Base-by-base conservation (phyloP, 1,139 yeast genomes). In the Candida glucosophila region DNA sequence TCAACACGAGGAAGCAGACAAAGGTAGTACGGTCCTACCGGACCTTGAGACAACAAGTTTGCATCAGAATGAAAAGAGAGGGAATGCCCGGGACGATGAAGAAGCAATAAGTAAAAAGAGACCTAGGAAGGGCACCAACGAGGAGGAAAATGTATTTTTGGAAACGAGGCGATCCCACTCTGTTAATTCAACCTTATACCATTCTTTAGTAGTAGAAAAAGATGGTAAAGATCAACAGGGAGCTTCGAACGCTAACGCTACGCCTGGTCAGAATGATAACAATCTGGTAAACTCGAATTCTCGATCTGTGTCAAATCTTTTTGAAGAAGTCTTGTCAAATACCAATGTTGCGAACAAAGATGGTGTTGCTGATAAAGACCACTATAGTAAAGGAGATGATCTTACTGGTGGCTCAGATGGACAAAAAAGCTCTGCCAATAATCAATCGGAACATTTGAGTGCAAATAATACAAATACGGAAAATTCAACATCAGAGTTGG, bases 81-180 rank as follows among this genome's bases (percentile, higher is more conserved):
- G 15, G 21, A 23, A 20, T 17, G n/a, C n/a, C n/a, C n/a, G n/a
- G n/a, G n/a, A n/a, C n/a, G n/a, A n/a, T n/a, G 11, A n/a, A n/a
- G n/a, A n/a, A n/a, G n/a, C n/a, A n/a, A n/a, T n/a, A n/a, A n/a
- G n/a, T n/a, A n/a, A n/a, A n/a, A n/a, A n/a, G n/a, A n/a, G n/a
- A n/a, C n/a, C n/a, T n/a, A n/a, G n/a, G n/a, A n/a, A n/a, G n/a
- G n/a, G n/a, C n/a, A n/a, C n/a, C n/a, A n/a, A n/a, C n/a, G 37
- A 36, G 18, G 39, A 44, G 20, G 49, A 51, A 15, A 57, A 57
- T 34, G 56, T 58, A n/a, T 58, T 58, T 33, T 39, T 56, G 27
- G 65, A 57, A 17, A n/a, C 36, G 10, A 33, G 34, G 19, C 29
- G 24, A 3, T 37, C 31, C 20, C 42, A 37, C 20, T 49, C 58